Conservation (phyloP, 2,329 filamentous ascomycete species). For the Stemphylium lycopersici region DNA sequence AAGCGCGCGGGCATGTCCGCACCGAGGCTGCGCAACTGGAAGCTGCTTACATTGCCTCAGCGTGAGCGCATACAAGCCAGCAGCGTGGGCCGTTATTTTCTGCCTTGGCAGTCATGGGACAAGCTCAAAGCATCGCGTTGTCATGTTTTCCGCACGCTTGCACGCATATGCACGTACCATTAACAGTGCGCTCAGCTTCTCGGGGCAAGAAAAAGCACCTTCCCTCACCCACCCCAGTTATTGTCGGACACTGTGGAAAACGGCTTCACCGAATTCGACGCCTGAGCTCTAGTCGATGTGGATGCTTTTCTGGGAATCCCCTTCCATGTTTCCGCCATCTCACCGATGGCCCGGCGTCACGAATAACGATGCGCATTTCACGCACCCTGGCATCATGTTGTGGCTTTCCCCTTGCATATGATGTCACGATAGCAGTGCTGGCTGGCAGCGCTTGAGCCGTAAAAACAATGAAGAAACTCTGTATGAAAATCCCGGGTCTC, state of each 20-base stretch:
- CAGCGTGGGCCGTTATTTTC: too few species aligned
- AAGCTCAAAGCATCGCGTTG: too few species aligned
- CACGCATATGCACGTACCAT: conserved; percentile 2
- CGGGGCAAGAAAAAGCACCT: neutral
- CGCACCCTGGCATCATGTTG: neutral
- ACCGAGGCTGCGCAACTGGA: too few species aligned
- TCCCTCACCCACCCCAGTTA: neutral
- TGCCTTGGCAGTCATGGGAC: too few species aligned
- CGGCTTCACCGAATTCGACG: neutral
- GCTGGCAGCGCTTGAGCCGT: neutral
- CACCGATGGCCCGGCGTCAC: neutral
- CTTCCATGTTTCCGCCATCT: neutral
- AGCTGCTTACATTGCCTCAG: too few species aligned
- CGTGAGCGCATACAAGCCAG: too few species aligned
- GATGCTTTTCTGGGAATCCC: neutral
- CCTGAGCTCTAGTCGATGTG: neutral
- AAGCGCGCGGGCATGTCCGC: too few species aligned
- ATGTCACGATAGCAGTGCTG: neutral
- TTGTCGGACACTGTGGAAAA: too few species aligned
- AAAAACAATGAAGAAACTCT: too few species aligned
- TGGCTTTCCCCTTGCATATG: conserved; percentile 14
- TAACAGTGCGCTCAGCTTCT: neutral
- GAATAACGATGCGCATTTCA: neutral
- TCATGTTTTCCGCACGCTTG: too few species aligned
- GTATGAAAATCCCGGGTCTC: too few species aligned